Evolutionary conservation across 2,329 filamentous ascomycete species (phyloP).

Genomic region (Oidium heveae): DNA sequence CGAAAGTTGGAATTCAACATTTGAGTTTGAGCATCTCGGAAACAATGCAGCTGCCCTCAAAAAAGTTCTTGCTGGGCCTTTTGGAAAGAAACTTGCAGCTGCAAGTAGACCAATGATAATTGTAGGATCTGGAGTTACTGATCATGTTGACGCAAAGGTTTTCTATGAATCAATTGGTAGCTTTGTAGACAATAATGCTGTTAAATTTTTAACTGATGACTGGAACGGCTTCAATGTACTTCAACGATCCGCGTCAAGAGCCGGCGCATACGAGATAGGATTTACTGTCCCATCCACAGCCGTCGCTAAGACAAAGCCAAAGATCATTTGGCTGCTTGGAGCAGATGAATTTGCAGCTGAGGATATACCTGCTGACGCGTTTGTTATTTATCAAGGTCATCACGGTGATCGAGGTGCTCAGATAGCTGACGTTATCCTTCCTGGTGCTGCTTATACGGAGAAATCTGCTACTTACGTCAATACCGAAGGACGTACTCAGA

Average conservation of each 20-base stretch:
- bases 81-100: slow-evolving; percentile 72
- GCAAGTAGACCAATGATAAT: slow-evolving; percentile 94
- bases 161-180: slow-evolving; percentile 76
- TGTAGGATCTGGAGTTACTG: slow-evolving; percentile 72
- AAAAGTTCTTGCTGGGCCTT: slow-evolving; percentile 58
- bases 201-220: slow-evolving; percentile 65
- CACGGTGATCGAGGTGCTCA: slow-evolving; percentile 87
- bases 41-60: slow-evolving; percentile 57
- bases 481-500: slow-evolving; percentile 88
- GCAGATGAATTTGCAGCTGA: slow-evolving; percentile 70
- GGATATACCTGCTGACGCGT: slow-evolving; percentile 86
- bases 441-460: slow-evolving; percentile 88
- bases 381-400: slow-evolving; percentile 94
- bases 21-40: slow-evolving; percentile 83
- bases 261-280: slow-evolving; percentile 84
- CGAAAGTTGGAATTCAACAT: slow-evolving; percentile 77
- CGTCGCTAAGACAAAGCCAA: slow-evolving; percentile 65
- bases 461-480: slow-evolving; percentile 93
- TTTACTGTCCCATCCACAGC: slow-evolving; percentile 66
- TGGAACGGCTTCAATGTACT: slow-evolving; percentile 98
- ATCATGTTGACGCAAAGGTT: slow-evolving; percentile 74
- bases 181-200: slow-evolving; percentile 83
- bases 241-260: slow-evolving; percentile 75
- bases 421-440: slow-evolving; percentile 79
- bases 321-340: slow-evolving; percentile 90